A percentile compares a stretch with the other conserved stretches of the same genome.
phyloP scores from a whole-genome alignment of 306 rosid species.

The Neltuma alba region DNA sequence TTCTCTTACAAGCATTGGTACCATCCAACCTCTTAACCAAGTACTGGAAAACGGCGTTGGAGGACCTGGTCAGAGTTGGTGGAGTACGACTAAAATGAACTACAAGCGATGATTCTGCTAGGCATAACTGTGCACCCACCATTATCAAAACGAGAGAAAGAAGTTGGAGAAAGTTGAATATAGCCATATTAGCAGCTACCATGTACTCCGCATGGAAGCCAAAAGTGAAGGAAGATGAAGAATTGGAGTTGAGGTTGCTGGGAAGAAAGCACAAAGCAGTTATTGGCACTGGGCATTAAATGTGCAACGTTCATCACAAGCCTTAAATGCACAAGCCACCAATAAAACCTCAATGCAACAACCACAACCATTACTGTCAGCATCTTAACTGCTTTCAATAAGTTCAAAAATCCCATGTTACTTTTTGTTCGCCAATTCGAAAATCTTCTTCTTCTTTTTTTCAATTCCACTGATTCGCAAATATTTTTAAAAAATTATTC shows the following conservation, averaged over 20 bases:
- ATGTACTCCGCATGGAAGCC: constrained; percentile 31
- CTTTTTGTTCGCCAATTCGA: constrained; percentile 33
- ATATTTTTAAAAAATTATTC: too few relatives aligned
- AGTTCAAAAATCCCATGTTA: constrained; percentile 37
- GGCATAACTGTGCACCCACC: not conserved
- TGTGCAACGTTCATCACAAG: constrained; percentile 11
- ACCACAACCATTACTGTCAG: constrained; percentile 56
- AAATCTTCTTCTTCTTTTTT: not conserved
- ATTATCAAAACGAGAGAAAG: constrained; percentile 32
- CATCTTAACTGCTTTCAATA: constrained; percentile 54
- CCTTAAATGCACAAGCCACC: constrained; percentile 26
- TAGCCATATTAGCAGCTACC: constrained; percentile 32
- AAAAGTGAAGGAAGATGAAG: constrained; percentile 12
- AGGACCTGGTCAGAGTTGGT: constrained; percentile 46
- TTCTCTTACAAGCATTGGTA: constrained; percentile 55
- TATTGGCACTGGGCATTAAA: constrained; percentile 22
- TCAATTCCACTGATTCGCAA: too few relatives aligned
- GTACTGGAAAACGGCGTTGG: constrained; percentile 56
- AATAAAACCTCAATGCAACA: constrained; percentile 42
- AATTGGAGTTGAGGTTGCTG: not conserved
- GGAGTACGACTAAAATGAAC: constrained; percentile 52
- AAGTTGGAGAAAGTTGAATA: constrained; percentile 35
- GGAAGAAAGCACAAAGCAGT: constrained; percentile 20
- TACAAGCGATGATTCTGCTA: constrained; percentile 32
- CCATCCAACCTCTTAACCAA: constrained; percentile 47